Evolutionary conservation across 768 basidiomycete genomes (phyloP).

Genomic region (Naganishia vaughanmartiniae): DNA sequence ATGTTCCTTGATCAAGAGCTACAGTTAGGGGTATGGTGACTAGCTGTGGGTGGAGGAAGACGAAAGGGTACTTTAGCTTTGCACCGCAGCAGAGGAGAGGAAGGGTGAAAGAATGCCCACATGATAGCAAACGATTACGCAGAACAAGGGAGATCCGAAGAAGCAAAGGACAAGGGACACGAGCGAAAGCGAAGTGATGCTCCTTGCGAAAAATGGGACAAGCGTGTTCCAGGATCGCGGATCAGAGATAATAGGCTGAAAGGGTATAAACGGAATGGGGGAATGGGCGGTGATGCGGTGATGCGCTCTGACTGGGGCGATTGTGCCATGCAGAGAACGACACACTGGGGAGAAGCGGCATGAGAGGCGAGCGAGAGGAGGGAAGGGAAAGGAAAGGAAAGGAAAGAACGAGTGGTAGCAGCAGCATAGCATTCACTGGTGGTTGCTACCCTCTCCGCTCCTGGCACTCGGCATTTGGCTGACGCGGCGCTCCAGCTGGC

Average conservation of each 20-base stretch:
- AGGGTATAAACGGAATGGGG: neutral
- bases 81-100: conserved; percentile 6
- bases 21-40: conserved; percentile 7
- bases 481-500: neutral
- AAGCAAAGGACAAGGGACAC: neutral
- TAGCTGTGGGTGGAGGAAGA: conserved; percentile 13
- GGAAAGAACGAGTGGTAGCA: neutral
- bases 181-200: neutral
- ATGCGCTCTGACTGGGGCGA: neutral
- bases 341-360: conserved; percentile 7
- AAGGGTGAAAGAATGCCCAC: neutral
- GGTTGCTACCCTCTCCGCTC: neutral
- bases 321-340: neutral
- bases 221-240: conserved; percentile 7
- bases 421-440: neutral
- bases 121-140: conserved; percentile 2
- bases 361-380: conserved; percentile 14
- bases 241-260: conserved; percentile 23
- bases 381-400: neutral
- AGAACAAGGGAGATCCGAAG: neutral
- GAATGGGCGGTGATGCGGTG: neutral
- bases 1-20: conserved; percentile 5
- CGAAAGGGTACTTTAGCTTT: conserved; percentile 26
- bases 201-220: neutral
- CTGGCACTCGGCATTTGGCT: too few species aligned